These are phyloP conservation scores for Cyclanthera cordifolia DNA, from an alignment of 306 rosid genomes.

Conservation along the genomic window DNA sequence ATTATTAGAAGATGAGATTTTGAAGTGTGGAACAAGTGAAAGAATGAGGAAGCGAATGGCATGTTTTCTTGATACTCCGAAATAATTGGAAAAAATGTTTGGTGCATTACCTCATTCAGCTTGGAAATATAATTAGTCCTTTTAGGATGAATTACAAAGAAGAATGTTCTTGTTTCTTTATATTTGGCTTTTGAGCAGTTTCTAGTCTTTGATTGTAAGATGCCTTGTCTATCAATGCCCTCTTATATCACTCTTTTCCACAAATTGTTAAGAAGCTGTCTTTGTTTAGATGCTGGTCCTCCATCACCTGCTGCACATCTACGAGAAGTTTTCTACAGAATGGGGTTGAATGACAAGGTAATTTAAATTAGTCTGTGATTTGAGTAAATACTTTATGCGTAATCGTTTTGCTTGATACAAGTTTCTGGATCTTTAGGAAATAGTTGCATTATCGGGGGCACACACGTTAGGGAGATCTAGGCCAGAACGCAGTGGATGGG, in stretches of 20 bases:
- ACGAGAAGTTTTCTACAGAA: conserved; percentile 82
- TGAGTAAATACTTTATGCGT: conserved; percentile 1
- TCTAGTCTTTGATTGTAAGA: background rate
- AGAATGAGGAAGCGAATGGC: background rate
- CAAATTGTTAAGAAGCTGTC: conserved; percentile 9
- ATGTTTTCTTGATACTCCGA: background rate
- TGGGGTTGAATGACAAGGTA: conserved; percentile 91
- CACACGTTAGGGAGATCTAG: conserved; percentile 92
- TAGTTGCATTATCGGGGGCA: conserved; percentile 93
- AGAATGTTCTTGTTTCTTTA: background rate
- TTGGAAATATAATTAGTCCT: background rate
- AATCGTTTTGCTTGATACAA: conserved; percentile 15
- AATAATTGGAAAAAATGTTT: background rate
- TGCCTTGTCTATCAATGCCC: background rate
- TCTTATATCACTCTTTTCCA: background rate
- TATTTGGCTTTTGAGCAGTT: background rate
- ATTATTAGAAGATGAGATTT: background rate
- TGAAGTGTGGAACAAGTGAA: background rate
- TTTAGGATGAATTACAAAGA: conserved; percentile 5
- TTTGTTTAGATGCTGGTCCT: conserved; percentile 71
- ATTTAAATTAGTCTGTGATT: conserved; percentile 7
- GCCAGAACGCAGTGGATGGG: conserved; percentile 98
- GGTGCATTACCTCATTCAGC: background rate
- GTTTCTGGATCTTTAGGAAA: conserved; percentile 52
- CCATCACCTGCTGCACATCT: conserved; percentile 94